Base-by-base conservation (phyloP, 306 rosid genomes). In the Malus sylvestris region DNA sequence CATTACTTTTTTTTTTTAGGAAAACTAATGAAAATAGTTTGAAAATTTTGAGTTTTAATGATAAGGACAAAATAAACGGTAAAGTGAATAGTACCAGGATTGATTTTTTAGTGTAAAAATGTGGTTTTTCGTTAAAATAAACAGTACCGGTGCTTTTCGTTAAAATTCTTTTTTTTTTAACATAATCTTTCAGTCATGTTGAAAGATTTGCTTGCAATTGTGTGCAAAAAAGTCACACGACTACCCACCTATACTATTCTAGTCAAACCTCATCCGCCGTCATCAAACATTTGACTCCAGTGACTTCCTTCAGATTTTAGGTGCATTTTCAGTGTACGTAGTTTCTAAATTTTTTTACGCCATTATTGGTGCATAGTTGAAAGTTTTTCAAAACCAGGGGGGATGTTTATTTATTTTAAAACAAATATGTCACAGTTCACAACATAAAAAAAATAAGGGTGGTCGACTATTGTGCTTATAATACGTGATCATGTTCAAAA, bases 261-360 rank as follows among this genome's bases (percentile, higher is more conserved):
- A 45, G 77, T 82, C 81, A 80, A 82, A 77, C 30, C 75, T 76
- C 77, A 75, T 72, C 67, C 71, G 70, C 81, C 76, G 16, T 76
- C 25, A 74, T 70, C 67, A 73, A 58, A 79, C 72, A 53, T 70
- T 64, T 77, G 79, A 85, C 80, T 15, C 49, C 63, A 65, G 53
- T 30, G 82, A 32, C 79, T 42, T 70, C 16, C 19, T 62, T 63
- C 52, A 63, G 32, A 45, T 69, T 80, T 78, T 33, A 58, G 72
- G 66, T 62, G 76, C 71, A n/a, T 22, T 42, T 69, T 35, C 70
- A 13, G n/a, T 15, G 35, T 27, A 27, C 27, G 27, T 27, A 13
- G 9, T 30, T 59, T 23, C 68, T 78, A 10, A 8, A 4, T 15
- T 20, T 70, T 29, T 70, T n/a, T 45, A 58, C 5, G 12, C n/a